Evolutionary conservation across 208 protist genomes (phyloP), one percentile per base, ranked within the genome.

Genomic region (Acanthamoeba triangularis): DNA sequence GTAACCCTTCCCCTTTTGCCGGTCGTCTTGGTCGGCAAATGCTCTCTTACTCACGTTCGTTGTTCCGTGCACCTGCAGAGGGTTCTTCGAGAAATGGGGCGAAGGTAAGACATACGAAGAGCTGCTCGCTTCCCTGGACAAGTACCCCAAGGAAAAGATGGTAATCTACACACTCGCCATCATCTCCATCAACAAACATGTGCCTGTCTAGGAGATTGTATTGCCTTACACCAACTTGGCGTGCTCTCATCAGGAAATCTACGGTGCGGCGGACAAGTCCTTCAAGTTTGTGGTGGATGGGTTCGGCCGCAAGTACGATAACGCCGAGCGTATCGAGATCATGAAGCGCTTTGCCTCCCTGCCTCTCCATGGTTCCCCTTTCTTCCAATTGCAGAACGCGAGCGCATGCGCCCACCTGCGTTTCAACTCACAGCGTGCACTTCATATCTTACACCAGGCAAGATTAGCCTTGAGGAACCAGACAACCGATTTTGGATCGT

Each of bases 71-170:
- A 65, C 52, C 4, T 52, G 25, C 41, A 93, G 87, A 54, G 87
- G 59, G 16, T 93, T 94, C 69, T 65, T 94, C 44, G 90, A 94
- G 54, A 59, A 59, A 44, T 94, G 90, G 90, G 90, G 65, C 90
- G 44, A 54, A 44, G 90, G 90, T 30, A 67, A 65, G 28, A 94
- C 90, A 8, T 94, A 94, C 44, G 90, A 94, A n/a, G 90, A 78
- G 30, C 33, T 94, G 37, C 18, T 84, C 25, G 47, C 41, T 49
- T 49, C 90, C 41, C 30, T 94, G n/a, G 90, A 56, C 16, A 82
- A 94, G 18, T 76, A 59, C 30, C 90, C 90, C 30, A 54, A 65
- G 63, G 49, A 94, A 10, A 80, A 56, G 49, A 84, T 59, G 49
- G 69, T 82, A 78, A 20, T 13, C 25, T 2, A 74, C 67, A 52